phyloP scores from a whole-genome alignment of 257 asterid genomes.

The Orobanche coerulescens region DNA sequence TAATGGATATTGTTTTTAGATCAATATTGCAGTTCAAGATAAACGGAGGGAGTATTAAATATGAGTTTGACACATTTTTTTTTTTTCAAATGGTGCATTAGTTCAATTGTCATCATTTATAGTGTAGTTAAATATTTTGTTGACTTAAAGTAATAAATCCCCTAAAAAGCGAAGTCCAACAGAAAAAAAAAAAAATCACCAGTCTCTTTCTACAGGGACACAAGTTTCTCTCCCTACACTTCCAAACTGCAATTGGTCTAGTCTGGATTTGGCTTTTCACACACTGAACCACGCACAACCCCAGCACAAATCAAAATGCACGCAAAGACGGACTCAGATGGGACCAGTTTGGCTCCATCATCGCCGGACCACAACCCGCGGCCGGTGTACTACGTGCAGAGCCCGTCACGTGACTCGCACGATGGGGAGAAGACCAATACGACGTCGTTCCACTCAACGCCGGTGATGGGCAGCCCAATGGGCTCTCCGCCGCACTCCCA shows the following conservation, averaged over 20 bases:
- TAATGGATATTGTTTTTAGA: too few species aligned
- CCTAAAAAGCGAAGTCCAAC: neutral
- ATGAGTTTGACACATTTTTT: too few species aligned
- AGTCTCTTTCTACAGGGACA: neutral
- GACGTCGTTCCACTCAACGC: constrained; percentile 67
- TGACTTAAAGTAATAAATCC: too few species aligned
- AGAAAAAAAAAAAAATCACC: neutral
- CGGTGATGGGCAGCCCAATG: constrained; percentile 51
- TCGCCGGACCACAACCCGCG: constrained; percentile 69
- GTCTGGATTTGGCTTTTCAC: neutral
- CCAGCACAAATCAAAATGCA: constrained; percentile 43
- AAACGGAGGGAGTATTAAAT: too few species aligned
- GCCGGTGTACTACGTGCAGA: constrained; percentile 73
- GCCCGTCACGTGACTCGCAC: constrained; percentile 82
- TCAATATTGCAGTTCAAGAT: too few species aligned
- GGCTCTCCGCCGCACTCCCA: constrained; percentile 81
- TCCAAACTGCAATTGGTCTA: neutral
- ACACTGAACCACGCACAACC: neutral
- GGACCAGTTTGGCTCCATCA: constrained; percentile 65
- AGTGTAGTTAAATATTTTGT: too few species aligned
- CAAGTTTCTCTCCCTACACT: neutral
- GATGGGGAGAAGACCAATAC: constrained; percentile 69
- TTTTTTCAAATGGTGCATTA: too few species aligned
- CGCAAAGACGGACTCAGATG: constrained; percentile 74
- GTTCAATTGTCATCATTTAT: too few species aligned